phyloP scores from a whole-genome alignment of 2,329 filamentous ascomycete genomes.

The Coniella lustricola region DNA sequence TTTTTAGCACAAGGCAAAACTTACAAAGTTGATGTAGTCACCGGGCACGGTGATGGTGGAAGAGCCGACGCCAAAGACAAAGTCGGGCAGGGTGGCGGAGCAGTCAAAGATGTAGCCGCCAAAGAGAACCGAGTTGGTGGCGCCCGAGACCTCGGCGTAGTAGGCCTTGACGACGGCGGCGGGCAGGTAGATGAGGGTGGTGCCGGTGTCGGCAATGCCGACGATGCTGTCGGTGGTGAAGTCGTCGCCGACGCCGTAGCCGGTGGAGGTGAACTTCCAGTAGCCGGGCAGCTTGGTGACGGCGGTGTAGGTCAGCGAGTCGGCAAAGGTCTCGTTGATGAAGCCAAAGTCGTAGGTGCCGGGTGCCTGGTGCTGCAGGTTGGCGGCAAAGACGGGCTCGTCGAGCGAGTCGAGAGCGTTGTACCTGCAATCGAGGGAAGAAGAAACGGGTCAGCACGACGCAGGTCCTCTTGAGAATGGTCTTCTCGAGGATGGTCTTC shows the following conservation, averaged over 20 bases:
- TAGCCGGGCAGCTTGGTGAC: constrained; percentile 52
- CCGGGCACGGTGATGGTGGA: constrained; percentile 43
- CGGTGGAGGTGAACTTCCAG: constrained; percentile 49
- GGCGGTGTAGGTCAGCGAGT: constrained; percentile 47
- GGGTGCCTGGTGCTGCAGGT: constrained; percentile 29
- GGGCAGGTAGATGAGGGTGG: constrained; percentile 48
- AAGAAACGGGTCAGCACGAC: background rate
- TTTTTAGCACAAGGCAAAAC: background rate
- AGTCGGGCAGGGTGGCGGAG: constrained; percentile 36
- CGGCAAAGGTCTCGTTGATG: constrained; percentile 49
- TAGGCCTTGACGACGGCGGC: constrained; percentile 41
- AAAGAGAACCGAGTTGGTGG: constrained; percentile 27
- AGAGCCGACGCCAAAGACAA: constrained; percentile 40
- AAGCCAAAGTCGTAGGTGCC: constrained; percentile 32
- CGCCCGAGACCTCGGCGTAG: constrained; percentile 40
- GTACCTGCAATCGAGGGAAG: constrained; percentile 22
- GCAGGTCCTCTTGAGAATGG: no score
- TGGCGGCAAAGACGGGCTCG: constrained; percentile 27
- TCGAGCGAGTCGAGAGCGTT: constrained; percentile 25
- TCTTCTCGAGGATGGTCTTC: no score
- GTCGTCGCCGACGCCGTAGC: constrained; percentile 27
- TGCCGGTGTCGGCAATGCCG: constrained; percentile 54
- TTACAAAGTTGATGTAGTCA: constrained; percentile 28
- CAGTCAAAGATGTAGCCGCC: constrained; percentile 50
- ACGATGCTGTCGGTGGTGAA: constrained; percentile 21